These are phyloP conservation scores for Chlamydomonas incerta DNA, from an alignment of 139 green algal species.

Conservation along the genomic window DNA sequence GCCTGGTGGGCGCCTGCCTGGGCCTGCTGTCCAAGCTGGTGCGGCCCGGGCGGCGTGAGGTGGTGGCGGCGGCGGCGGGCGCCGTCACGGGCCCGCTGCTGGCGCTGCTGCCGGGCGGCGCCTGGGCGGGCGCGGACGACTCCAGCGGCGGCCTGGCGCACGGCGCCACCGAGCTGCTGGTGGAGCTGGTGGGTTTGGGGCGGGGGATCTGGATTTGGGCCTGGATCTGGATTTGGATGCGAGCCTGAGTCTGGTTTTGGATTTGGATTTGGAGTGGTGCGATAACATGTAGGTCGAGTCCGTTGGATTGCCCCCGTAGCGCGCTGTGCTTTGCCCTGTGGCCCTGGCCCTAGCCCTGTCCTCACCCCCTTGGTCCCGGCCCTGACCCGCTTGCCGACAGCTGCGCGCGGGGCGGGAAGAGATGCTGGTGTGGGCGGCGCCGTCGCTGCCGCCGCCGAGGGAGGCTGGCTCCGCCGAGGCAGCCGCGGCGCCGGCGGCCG, in stretches of 20 bases:
- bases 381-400: neutral
- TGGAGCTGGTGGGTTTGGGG: constrained; percentile 31
- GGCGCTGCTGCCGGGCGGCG: constrained; percentile 4
- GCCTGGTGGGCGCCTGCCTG: constrained; percentile 46
- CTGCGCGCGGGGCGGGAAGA: constrained; percentile 24
- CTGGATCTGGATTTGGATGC: too few relatives aligned
- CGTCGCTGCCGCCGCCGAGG: neutral
- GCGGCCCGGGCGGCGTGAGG: neutral
- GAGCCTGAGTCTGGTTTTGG: too few relatives aligned
- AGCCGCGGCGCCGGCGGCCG: neutral
- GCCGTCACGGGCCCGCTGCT: neutral
- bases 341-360: neutral
- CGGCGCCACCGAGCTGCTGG: constrained; percentile 23
- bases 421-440: constrained; percentile 19
- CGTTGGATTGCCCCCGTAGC: too few relatives aligned
- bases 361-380: neutral
- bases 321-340: too few relatives aligned
- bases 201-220: too few relatives aligned
- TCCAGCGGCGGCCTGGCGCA: neutral
- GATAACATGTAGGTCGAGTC: too few relatives aligned
- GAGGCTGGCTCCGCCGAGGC: too few relatives aligned
- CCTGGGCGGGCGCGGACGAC: neutral
- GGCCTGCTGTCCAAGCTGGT: constrained; percentile 42
- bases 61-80: constrained; percentile 20
- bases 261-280: too few relatives aligned